These are phyloP conservation scores for Agaricus subrufescens DNA, from an alignment of 768 basidiomycete genomes.

Conservation along the genomic window DNA sequence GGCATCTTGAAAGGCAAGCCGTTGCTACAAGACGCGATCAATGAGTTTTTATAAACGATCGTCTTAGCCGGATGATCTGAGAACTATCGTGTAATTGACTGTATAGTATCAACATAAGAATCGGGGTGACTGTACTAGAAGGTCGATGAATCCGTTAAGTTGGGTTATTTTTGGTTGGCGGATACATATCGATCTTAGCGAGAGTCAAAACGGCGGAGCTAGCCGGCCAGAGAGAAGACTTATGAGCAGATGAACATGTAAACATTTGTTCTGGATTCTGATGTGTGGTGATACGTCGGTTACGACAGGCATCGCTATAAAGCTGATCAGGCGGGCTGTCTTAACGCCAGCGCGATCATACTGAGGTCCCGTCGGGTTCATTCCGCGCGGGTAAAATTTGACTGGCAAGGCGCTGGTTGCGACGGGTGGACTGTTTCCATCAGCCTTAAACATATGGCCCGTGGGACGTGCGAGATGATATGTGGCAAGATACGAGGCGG, in stretches of 20 bases:
- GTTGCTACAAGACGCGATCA: constrained; percentile 57
- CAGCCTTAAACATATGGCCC: neutral
- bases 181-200: too few relatives aligned
- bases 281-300: too few relatives aligned
- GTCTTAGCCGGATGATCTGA: neutral
- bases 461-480: constrained; percentile 5
- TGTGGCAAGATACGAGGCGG: neutral
- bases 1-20: constrained; percentile 53
- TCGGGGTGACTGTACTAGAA: neutral
- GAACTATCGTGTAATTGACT: neutral
- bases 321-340: too few relatives aligned
- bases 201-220: too few relatives aligned
- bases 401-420: neutral
- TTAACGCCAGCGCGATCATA: too few relatives aligned
- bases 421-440: constrained; percentile 9
- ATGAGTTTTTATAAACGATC: constrained; percentile 21
- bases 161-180: neutral
- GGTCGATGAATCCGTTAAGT: neutral
- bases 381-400: too few relatives aligned
- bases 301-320: too few relatives aligned
- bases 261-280: too few relatives aligned
- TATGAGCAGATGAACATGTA: too few relatives aligned
- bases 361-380: neutral
- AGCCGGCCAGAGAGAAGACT: too few relatives aligned
- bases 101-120: constrained; percentile 1